Evolutionary conservation across 306 rosid species (phyloP).

Genomic region (Lagenaria siceraria): DNA sequence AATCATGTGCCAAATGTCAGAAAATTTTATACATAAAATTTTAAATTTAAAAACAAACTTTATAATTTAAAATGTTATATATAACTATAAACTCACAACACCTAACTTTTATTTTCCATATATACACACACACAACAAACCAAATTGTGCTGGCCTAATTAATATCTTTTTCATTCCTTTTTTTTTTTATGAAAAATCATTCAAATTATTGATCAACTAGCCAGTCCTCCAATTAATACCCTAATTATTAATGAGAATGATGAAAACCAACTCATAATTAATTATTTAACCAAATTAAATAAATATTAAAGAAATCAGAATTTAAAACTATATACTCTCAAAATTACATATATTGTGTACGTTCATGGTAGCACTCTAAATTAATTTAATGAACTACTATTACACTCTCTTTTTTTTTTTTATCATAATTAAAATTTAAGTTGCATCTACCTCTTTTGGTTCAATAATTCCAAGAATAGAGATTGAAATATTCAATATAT

Average conservation of each 20-base stretch:
- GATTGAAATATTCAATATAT: too few relatives aligned
- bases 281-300: not conserved
- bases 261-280: not conserved
- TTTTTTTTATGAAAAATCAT: not conserved
- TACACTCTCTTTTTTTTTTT: not conserved
- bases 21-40: too few relatives aligned
- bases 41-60: not conserved
- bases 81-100: too few relatives aligned
- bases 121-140: not conserved
- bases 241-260: not conserved
- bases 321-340: not conserved
- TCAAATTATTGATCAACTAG: not conserved
- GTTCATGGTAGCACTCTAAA: not conserved
- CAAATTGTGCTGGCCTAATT: not conserved
- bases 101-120: too few relatives aligned
- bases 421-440: not conserved
- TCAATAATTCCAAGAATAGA: too few relatives aligned
- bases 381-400: not conserved
- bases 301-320: not conserved
- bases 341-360: too few relatives aligned
- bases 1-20: not conserved
- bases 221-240: not conserved
- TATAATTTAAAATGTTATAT: too few relatives aligned
- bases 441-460: too few relatives aligned
- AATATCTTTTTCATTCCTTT: not conserved